These are phyloP conservation scores for Nematodospora anomalae DNA, from an alignment of 1,139 yeast species.

Conservation along the genomic window DNA sequence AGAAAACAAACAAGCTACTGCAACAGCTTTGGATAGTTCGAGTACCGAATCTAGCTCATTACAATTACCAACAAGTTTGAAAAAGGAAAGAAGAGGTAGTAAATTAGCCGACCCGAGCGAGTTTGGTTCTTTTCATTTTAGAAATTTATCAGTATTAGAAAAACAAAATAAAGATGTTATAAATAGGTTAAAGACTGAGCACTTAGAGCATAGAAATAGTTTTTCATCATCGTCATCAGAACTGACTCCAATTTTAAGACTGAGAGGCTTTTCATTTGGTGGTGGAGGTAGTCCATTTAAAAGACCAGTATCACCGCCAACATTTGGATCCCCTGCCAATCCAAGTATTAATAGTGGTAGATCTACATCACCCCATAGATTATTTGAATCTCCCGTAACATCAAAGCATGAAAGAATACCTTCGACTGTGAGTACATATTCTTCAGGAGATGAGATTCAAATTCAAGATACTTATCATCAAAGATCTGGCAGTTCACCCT, in stretches of 20 bases:
- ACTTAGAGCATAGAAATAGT: slow-evolving; percentile 54
- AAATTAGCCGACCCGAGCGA: slow-evolving; percentile 73
- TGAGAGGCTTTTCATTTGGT: slow-evolving; percentile 41
- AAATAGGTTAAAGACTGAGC: slow-evolving; percentile 81
- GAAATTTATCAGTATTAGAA: slow-evolving; percentile 86
- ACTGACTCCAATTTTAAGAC: slow-evolving; percentile 34
- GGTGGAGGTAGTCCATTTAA: slow-evolving; percentile 10
- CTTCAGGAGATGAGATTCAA: slow-evolving; percentile 38
- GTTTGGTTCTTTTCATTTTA: slow-evolving; percentile 90
- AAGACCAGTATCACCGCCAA: slow-evolving; percentile 23
- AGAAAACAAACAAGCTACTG: slow-evolving; percentile 4
- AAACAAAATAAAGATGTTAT: slow-evolving; percentile 93
- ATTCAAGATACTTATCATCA: slow-evolving; percentile 7
- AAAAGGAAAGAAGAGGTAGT: slow-evolving; percentile 66
- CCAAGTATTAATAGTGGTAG: slow-evolving; percentile 12
- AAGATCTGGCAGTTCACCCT: slow-evolving; percentile 9
- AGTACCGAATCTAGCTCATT: slow-evolving; percentile 11
- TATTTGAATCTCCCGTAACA: slow-evolving; percentile 26
- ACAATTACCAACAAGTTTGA: slow-evolving; percentile 21
- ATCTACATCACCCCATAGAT: slow-evolving; percentile 31
- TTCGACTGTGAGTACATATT: slow-evolving; percentile 34
- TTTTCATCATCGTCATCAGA: slow-evolving; percentile 45
- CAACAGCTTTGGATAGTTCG: slow-evolving; percentile 8
- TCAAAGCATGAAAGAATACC: slow-evolving; percentile 35
- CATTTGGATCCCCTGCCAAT: slow-evolving; percentile 12